Evolutionary conservation across 768 basidiomycete species (phyloP).

Genomic region (Artomyces pyxidatus): DNA sequence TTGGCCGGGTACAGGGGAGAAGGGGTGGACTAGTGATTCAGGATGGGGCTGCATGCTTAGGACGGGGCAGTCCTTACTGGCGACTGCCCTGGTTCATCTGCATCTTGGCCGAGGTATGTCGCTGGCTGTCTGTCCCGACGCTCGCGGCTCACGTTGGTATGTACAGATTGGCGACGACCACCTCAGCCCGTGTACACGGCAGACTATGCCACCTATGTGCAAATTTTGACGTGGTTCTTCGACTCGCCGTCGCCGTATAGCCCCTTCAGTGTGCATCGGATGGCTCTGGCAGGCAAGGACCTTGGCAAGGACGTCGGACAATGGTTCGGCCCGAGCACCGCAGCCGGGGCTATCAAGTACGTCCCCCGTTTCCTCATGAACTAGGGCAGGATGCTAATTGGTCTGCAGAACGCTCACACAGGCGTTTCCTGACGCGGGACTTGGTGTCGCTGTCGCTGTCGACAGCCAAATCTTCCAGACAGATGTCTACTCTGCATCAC

Average conservation of each 20-base stretch:
- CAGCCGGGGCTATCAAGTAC: constrained; percentile 93
- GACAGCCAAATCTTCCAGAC: constrained; percentile 80
- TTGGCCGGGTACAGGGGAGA: constrained; percentile 57
- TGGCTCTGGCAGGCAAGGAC: constrained; percentile 92
- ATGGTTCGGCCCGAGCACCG: constrained; percentile 97
- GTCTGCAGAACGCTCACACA: constrained; percentile 61
- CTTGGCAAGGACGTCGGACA: constrained; percentile 92
- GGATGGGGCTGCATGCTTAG: constrained; percentile 93
- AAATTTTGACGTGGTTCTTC: constrained; percentile 90
- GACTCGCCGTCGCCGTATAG: constrained; percentile 78
- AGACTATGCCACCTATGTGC: constrained; percentile 81
- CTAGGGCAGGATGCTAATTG: neutral
- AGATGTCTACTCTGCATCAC: constrained; percentile 78
- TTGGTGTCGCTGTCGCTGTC: constrained; percentile 75
- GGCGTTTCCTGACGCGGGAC: constrained; percentile 68
- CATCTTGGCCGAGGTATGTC: constrained; percentile 67
- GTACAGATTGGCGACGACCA: constrained; percentile 78
- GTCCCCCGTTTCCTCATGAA: neutral
- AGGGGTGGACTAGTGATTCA: constrained; percentile 76
- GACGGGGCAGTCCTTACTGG: constrained; percentile 79
- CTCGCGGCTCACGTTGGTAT: neutral
- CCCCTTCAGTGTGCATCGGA: constrained; percentile 93
- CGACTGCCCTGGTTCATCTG: constrained; percentile 66
- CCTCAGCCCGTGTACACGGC: constrained; percentile 47
- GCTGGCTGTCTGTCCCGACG: neutral